phyloP scores from a whole-genome alignment of 2,329 filamentous ascomycete genomes.

The Clarireedia hainanense region DNA sequence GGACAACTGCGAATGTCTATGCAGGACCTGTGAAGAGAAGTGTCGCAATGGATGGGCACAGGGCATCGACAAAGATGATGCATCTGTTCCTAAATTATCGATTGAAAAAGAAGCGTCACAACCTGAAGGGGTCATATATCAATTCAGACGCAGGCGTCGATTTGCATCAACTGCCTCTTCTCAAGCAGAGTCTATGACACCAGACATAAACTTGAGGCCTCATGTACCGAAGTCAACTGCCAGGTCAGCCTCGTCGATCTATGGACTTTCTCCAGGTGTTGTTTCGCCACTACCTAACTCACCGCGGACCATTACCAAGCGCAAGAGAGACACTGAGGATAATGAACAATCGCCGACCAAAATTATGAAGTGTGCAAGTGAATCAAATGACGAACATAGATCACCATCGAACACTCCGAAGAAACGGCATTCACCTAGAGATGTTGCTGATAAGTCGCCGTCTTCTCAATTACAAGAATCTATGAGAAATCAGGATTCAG shows the following conservation, averaged over 20 bases:
- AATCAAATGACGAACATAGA: neutral
- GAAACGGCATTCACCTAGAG: neutral
- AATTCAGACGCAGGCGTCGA: conserved; percentile 42
- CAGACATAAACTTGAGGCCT: conserved; percentile 37
- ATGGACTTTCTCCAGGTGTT: conserved; percentile 15
- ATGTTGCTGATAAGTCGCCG: neutral
- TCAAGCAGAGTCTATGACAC: conserved; percentile 49
- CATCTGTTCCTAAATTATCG: conserved; percentile 21
- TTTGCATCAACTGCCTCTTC: conserved; percentile 44
- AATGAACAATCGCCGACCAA: neutral
- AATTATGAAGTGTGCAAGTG: neutral
- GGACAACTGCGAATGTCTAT: conserved; percentile 91
- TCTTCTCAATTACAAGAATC: neutral
- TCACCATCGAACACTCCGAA: neutral
- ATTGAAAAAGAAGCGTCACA: conserved; percentile 23
- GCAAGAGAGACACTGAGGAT: neutral
- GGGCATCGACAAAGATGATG: conserved; percentile 35
- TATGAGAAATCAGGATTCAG: neutral
- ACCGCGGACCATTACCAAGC: neutral
- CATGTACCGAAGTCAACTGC: conserved; percentile 23
- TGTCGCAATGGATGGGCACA: conserved; percentile 74
- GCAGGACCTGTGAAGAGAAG: conserved; percentile 72
- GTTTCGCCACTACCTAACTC: conserved; percentile 20
- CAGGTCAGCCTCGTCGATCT: conserved; percentile 18
- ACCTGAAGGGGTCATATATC: conserved; percentile 36